Base-by-base conservation (phyloP, 2,329 filamentous ascomycete genomes). In the Pestalotiopsis sp. region DNA sequence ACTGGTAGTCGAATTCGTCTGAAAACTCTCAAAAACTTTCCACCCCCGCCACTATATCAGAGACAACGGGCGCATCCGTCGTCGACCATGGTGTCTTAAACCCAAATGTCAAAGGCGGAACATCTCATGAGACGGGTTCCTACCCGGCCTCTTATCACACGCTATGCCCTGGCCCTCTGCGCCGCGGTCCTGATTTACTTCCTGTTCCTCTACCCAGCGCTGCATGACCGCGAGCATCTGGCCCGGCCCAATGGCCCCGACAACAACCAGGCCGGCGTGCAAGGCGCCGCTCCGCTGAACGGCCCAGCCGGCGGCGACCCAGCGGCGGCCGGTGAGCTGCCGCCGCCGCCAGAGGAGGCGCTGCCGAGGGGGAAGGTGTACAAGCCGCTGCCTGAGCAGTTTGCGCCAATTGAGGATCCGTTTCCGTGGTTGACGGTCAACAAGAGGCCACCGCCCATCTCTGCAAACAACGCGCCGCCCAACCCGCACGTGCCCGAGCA, bases 391-490 rank as follows among this genome's bases (percentile, higher is more conserved):
- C 70, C 74, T 13, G 65, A 73, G 14, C 71, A 71, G 12, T 74
- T 71, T 12, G 67, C 73, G 14, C 76, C 79, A 2, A 75, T 82
- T 31, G 72, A 75, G 11, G 81, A 83, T 71, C 80, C 81, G 9
- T 83, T 82, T 71, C 80, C 80, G 1, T 76, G 79, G 68, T 72
- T 83, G 67, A 78, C 76, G 5, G 66, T 72, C 25, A 77, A 77
- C 17, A 68, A 71, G 25, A 71, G 74, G 56, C 70, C 74, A 39
- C 75, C 77, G 20, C 76, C 78, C 1, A 72, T 76, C 20, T 77
- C 73, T 41, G 70, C 75, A 14, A 75, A 77, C 67, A 80, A 81
- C 74, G 69, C 76, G 7, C 78, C 79, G 6, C 79, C 79, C 14
- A 72, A 70, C 13, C 74, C 73, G 2, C 79, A 81, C 69, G 76